Conservation (phyloP, 352 stramenopile species). For the Globisporangium solare region DNA sequence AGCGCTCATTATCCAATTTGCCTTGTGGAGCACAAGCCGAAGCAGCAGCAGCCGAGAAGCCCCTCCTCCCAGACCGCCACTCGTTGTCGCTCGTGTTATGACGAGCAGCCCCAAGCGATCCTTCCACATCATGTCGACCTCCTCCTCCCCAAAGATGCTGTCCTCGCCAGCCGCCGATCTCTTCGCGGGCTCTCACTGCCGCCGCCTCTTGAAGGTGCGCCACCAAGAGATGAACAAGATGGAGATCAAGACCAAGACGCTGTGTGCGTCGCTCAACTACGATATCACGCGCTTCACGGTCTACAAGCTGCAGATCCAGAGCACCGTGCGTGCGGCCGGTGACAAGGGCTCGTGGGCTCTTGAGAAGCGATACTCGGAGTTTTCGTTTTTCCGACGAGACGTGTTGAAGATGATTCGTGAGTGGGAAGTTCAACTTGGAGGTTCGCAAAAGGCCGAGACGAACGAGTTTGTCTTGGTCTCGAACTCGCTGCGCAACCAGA, state of each 20-base stretch:
- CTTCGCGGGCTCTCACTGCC: constrained; percentile 33
- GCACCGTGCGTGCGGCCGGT: constrained; percentile 16
- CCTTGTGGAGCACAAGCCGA: constrained; percentile 10
- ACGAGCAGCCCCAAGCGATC: constrained; percentile 5
- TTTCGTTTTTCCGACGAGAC: constrained; percentile 19
- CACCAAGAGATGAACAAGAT: constrained; percentile 44
- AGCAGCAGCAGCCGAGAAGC: neutral
- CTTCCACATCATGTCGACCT: constrained; percentile 6
- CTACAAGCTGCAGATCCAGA: constrained; percentile 52
- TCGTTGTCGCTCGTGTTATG: neutral
- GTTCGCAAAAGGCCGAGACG: constrained; percentile 4
- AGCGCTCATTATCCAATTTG: constrained; percentile 13
- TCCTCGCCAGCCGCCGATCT: constrained; percentile 19
- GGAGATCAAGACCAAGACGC: constrained; percentile 32
- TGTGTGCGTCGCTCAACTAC: constrained; percentile 16
- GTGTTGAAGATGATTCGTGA: constrained; percentile 21
- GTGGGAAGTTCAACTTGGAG: constrained; percentile 17
- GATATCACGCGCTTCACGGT: constrained; percentile 33
- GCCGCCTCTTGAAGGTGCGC: constrained; percentile 53
- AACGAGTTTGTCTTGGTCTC: constrained; percentile 24
- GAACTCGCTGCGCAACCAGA: constrained; percentile 16
- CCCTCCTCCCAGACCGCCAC: neutral
- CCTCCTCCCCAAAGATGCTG: neutral
- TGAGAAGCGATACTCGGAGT: constrained; percentile 31
- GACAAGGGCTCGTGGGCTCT: constrained; percentile 30